Percentiles rank a stretch among this genome's conserved stretches.
Evolutionary conservation across 1,284 basidiomycete species (phyloP).

Genomic region (Tylopilus orsonianus): DNA sequence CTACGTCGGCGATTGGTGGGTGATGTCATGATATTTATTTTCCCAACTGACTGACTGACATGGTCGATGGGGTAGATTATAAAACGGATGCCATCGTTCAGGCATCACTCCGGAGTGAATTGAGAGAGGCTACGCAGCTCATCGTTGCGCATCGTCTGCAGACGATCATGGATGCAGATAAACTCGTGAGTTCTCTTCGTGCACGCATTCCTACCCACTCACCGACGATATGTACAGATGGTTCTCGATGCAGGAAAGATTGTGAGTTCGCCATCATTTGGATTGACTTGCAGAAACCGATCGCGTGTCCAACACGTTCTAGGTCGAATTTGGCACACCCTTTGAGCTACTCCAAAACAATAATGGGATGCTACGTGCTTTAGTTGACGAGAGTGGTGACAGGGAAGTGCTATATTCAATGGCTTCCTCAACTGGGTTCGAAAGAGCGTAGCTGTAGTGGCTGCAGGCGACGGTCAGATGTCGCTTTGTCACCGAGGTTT

Average conservation of each 20-base stretch:
- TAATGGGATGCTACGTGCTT: constrained; percentile 44
- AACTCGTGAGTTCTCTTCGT: constrained; percentile 34
- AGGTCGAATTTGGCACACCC: constrained; percentile 47
- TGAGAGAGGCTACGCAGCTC: constrained; percentile 59
- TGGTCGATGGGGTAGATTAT: constrained; percentile 12
- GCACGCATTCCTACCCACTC: constrained; percentile 22
- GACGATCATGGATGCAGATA: constrained; percentile 69
- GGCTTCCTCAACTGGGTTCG: neutral
- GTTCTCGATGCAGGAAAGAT: constrained; percentile 39
- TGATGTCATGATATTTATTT: neutral
- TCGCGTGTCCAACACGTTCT: neutral
- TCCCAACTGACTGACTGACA: neutral
- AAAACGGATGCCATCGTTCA: constrained; percentile 34
- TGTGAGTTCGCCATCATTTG: constrained; percentile 26
- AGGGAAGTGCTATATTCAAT: constrained; percentile 34
- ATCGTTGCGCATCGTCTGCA: constrained; percentile 70
- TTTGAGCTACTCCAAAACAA: constrained; percentile 46
- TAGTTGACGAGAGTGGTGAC: constrained; percentile 47
- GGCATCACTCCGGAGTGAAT: constrained; percentile 32
- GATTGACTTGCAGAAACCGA: neutral
- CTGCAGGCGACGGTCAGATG: too few relatives aligned
- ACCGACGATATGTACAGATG: constrained; percentile 21
- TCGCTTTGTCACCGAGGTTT: too few relatives aligned
- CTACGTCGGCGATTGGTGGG: constrained; percentile 35
- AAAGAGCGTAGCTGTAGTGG: neutral